These are phyloP conservation scores for Paratrypanosoma confusum DNA, from an alignment of 208 protist genomes.

Conservation along the genomic window DNA sequence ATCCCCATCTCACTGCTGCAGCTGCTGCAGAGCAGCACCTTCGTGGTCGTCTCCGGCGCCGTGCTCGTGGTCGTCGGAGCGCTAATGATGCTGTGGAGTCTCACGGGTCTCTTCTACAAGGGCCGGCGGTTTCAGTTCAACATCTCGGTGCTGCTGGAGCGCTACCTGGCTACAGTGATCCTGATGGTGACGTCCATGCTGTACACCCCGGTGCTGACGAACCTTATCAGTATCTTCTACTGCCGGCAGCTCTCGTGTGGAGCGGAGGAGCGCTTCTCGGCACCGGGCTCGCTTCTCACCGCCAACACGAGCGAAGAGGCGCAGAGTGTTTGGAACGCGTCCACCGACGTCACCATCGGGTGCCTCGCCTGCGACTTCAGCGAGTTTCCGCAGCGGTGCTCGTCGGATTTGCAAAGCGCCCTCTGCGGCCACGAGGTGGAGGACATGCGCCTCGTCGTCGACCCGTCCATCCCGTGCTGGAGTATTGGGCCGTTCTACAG, in stretches of 20 bases:
- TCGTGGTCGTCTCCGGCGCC: conserved; percentile 17
- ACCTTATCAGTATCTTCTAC: conserved; percentile 44
- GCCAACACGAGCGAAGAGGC: not conserved
- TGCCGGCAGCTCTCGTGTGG: conserved; percentile 31
- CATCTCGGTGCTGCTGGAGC: conserved; percentile 9
- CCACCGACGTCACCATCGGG: not conserved
- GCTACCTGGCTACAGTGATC: conserved; percentile 16
- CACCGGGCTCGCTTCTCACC: conserved; percentile 26
- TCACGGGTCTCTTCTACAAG: conserved; percentile 18
- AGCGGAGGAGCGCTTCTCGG: conserved; percentile 15
- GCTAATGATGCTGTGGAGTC: conserved; percentile 20
- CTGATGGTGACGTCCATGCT: conserved; percentile 29
- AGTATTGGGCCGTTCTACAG: conserved; percentile 29
- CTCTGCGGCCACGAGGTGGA: conserved; percentile 16
- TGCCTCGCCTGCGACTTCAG: conserved; percentile 40
- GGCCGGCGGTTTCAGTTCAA: conserved; percentile 19
- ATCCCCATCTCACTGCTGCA: conserved; percentile 13
- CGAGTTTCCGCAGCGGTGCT: conserved; percentile 33
- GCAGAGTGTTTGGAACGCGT: no score
- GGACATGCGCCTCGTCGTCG: conserved; percentile 35
- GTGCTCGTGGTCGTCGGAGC: conserved; percentile 11
- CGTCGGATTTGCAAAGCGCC: conserved; percentile 8
- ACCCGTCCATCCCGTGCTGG: conserved; percentile 32
- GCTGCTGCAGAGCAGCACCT: conserved; percentile 21
- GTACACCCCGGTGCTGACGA: conserved; percentile 50